Percentiles rank a stretch among this genome's conserved stretches.
phyloP scores from a whole-genome alignment of 1,284 basidiomycete genomes.

The Gastroboletus turbinatus region DNA sequence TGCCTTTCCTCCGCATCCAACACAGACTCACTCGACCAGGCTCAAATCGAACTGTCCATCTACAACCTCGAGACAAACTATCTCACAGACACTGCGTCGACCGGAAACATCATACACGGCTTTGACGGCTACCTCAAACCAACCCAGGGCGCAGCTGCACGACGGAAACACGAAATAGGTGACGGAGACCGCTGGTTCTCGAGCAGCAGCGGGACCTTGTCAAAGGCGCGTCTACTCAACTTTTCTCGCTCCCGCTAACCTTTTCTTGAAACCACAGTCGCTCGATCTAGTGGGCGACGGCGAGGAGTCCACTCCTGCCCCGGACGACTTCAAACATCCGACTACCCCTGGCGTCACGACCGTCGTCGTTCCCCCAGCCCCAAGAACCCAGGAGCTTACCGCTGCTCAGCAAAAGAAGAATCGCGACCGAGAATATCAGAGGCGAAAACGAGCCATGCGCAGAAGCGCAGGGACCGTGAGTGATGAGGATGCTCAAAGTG shows the following conservation, averaged over 20 bases:
- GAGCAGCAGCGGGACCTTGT: constrained; percentile 69
- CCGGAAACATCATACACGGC: constrained; percentile 81
- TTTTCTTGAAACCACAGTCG: constrained; percentile 44
- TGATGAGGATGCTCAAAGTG: constrained; percentile 63
- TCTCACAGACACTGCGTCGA: constrained; percentile 71
- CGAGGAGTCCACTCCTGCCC: constrained; percentile 58
- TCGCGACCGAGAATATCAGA: constrained; percentile 72
- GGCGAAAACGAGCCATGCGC: constrained; percentile 66
- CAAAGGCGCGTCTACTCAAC: constrained; percentile 50
- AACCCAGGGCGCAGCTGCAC: constrained; percentile 56
- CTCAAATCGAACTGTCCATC: constrained; percentile 70
- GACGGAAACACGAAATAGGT: constrained; percentile 69
- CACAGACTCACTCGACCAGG: constrained; percentile 39
- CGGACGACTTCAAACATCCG: constrained; percentile 58
- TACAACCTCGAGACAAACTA: constrained; percentile 73
- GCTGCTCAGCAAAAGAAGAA: constrained; percentile 73
- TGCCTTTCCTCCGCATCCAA: not conserved
- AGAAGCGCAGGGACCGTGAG: constrained; percentile 60
- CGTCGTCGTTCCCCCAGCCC: constrained; percentile 70
- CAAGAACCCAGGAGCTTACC: constrained; percentile 59
- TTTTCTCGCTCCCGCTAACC: constrained; percentile 2
- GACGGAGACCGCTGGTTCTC: constrained; percentile 81
- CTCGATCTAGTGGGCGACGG: constrained; percentile 71
- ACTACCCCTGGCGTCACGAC: constrained; percentile 68
- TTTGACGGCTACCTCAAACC: constrained; percentile 79